Evolutionary conservation across 108 stramenopile species (phyloP).

Genomic region (Epipyxis sp.): DNA sequence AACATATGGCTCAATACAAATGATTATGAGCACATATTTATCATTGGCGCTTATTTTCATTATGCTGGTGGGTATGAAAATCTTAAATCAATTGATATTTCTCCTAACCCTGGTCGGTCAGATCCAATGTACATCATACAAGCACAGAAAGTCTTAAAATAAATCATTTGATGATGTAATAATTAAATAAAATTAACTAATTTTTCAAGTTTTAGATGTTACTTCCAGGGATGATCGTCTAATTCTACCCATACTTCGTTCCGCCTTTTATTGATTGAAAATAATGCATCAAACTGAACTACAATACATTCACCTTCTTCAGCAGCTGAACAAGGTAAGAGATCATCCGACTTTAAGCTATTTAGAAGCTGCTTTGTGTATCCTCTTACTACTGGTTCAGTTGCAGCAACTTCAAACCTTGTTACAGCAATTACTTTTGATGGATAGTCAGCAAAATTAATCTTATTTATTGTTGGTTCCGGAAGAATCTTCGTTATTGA

Average conservation of each 20-base stretch:
- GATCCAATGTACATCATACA: slow-evolving; percentile 90
- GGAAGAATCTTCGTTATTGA: slow-evolving; percentile 56
- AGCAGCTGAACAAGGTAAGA: slow-evolving; percentile 56
- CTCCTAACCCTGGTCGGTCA: slow-evolving; percentile 78
- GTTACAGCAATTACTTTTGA: slow-evolving; percentile 68
- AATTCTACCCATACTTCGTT: slow-evolving; percentile 76
- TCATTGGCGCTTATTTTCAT: slow-evolving; percentile 79
- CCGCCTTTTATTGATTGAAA: slow-evolving; percentile 71
- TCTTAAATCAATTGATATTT: slow-evolving; percentile 72
- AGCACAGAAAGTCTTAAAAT: slow-evolving; percentile 36
- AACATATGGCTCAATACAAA: slow-evolving; percentile 83
- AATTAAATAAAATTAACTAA: too few relatives aligned
- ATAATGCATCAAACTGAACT: slow-evolving; percentile 84
- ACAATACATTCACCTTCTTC: slow-evolving; percentile 30
- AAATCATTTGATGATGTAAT: too few relatives aligned
- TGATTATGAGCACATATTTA: slow-evolving; percentile 89
- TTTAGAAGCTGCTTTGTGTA: slow-evolving; percentile 59
- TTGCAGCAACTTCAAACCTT: slow-evolving; percentile 68
- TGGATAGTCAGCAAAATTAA: slow-evolving; percentile 49
- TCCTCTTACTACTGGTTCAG: slow-evolving; percentile 71
- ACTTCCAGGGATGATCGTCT: not conserved
- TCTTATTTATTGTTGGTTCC: slow-evolving; percentile 50
- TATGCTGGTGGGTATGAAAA: slow-evolving; percentile 77
- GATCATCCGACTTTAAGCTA: slow-evolving; percentile 51
- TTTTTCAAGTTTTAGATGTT: not conserved